Conservation (phyloP, 2,329 filamentous ascomycete genomes). For the Paecilomyces sp. region DNA sequence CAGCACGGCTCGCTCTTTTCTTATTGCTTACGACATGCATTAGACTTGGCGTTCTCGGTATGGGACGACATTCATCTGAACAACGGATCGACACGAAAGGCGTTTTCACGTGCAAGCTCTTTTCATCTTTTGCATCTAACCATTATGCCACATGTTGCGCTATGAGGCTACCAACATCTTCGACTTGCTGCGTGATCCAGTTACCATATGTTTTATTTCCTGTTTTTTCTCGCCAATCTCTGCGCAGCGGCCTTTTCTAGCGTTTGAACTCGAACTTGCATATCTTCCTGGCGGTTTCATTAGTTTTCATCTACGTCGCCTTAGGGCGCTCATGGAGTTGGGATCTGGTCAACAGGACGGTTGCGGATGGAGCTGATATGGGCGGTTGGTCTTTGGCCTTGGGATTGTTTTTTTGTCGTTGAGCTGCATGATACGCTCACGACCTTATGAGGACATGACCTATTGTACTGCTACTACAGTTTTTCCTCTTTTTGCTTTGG, state of each 20-base stretch:
- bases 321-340: conserved; percentile 2
- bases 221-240: neutral
- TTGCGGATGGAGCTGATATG: neutral
- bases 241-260: neutral
- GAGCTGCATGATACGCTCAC: neutral
- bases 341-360: neutral
- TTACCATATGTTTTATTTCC: neutral
- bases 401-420: neutral
- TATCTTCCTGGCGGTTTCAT: neutral
- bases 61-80: conserved; percentile 16
- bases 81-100: conserved; percentile 12
- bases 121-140: conserved; percentile 22
- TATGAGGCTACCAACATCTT: neutral
- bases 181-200: neutral
- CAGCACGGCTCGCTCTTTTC: conserved; percentile 8
- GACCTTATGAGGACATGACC: neutral
- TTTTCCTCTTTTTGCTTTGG: neutral
- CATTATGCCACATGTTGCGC: neutral
- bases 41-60: conserved; percentile 24
- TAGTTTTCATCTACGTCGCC: neutral
- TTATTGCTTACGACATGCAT: conserved; percentile 17
- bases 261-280: neutral
- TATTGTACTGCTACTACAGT: neutral
- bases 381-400: neutral
- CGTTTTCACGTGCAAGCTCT: conserved; percentile 15